Base-by-base conservation (phyloP, 1,284 basidiomycete species). In the Ganoderma meredithae region DNA sequence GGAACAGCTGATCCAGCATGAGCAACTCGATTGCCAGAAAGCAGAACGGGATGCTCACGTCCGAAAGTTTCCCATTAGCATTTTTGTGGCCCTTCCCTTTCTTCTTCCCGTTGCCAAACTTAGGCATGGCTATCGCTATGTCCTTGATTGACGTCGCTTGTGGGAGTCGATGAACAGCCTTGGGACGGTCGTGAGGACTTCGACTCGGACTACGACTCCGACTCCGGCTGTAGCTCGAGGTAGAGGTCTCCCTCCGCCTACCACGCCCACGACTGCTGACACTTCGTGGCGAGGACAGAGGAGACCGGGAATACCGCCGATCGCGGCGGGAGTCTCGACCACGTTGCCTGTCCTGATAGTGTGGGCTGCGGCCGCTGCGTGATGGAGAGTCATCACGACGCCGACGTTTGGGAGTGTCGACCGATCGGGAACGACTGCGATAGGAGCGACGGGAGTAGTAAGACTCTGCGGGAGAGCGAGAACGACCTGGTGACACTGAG, bases 141-240 rank as follows among this genome's bases (percentile, higher is more conserved):
- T 83, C 82, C 65, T 80, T 79, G 64, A 86, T 73, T 9, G 83
- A 81, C 7, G 85, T 83, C 13, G 84, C 78, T 15, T 83, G 72
- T 40, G 91, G 91, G 39, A 92, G 80, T 52, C 91, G 86, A 77
- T 93, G 91, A 56, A 90, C 83, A 13, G 87, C 81, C 68, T 84
- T 85, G 40, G 84, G 81, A 56, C 82, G 83, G 41, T 82, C 81
- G 33, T 69, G 71, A 53, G 85, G 86, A 71, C 87, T 89, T 65
- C 77, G 81, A 73, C 86, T 89, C 9, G 81, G 80, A 73, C 88
- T 90, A 61, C 87, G 80, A 69, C 85, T 87, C 58, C 84, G 83
- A 53, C 81, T 81, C n/a, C 79, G 74, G 63, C 79, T 81, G 43
- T 75, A 76, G 65, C 76, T 79, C 0, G 78, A 80, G 7, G 67